Evolutionary conservation across 495 filamentous ascomycete species (phyloP), one percentile per base, ranked within the genome.

Genomic region (Daldinia vernicosa): DNA sequence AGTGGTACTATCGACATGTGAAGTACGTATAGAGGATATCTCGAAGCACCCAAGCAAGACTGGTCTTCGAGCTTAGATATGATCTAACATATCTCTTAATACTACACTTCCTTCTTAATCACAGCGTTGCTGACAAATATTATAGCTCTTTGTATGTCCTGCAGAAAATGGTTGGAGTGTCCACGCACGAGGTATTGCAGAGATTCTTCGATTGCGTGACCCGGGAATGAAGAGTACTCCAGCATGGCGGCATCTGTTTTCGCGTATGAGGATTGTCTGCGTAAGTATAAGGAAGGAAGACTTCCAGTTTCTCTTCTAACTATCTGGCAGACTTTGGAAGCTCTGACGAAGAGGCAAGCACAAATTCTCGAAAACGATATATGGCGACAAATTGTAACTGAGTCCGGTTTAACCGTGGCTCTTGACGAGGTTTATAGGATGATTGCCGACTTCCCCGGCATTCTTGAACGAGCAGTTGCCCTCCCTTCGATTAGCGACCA

Each of bases 181-280:
- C 15, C 66, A 69, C 22, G 59, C 66, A 52, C 59, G 40, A 6
- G 66, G 66, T 14, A 63, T 69, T 9, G 47, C 59, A 22, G 66
- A 69, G 24, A 58, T 69, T 12, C 39, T 69, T 52, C 66, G 66
- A 28, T 22, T 69, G 52, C 66, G 66, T 1, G 60, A 58, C 39
- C 66, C 51, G 40, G 58, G 40, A 30, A 63, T 24, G 52, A 27
- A 60, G 26, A 69, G 28, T 30, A 69, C 66, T 17, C 66, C 59
- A 32, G 66, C 66, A 27, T 69, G 66, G 66, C 51, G 66, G n/a
- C 59, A 69, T 32, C 52, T 69, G 24, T 69, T 63, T 39, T 69
- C 66, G 11, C 66, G 66, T 43, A 63, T 69, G 59, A 57, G 66
- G 32, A 39, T 69, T 32, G 53, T 69, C 51, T 69, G 66, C 35